Conservation (phyloP, 257 asterid species). For the Solanum virginianum region DNA sequence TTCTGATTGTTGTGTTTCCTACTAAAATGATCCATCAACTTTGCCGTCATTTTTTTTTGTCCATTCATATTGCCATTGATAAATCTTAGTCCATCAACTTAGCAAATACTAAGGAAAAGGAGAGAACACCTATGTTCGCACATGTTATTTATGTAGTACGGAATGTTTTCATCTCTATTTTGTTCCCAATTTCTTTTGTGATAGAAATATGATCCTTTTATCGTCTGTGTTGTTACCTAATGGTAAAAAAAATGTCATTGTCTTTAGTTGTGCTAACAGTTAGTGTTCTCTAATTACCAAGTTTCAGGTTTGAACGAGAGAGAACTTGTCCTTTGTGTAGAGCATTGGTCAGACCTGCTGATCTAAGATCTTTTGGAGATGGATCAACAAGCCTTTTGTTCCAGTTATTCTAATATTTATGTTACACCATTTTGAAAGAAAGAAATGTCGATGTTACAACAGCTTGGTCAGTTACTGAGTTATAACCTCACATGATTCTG, state of each 20-base stretch:
- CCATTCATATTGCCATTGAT: not conserved
- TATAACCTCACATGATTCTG: not conserved
- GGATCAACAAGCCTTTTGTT: constrained; percentile 67
- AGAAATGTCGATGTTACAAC: not conserved
- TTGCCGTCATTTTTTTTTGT: not conserved
- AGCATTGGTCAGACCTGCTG: constrained; percentile 76
- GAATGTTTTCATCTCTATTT: not conserved
- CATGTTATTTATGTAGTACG: not conserved
- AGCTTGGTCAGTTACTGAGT: not conserved
- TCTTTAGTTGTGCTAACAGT: not conserved
- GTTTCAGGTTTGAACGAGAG: constrained; percentile 76
- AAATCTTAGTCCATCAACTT: not conserved
- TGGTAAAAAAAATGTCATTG: not conserved
- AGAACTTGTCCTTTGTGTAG: constrained; percentile 84
- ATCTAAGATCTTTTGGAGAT: constrained; percentile 70
- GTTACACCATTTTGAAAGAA: not conserved
- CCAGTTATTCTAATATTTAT: constrained; percentile 35
- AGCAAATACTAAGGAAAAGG: not conserved
- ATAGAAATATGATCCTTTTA: not conserved
- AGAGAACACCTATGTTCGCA: not conserved
- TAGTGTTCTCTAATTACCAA: not conserved
- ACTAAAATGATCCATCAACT: not conserved
- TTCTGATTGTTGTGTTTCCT: not conserved
- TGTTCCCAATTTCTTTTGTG: not conserved
- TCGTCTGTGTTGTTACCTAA: not conserved